These are phyloP conservation scores for Solanum paucissectum DNA, from an alignment of 257 asterid species.

Conservation along the genomic window DNA sequence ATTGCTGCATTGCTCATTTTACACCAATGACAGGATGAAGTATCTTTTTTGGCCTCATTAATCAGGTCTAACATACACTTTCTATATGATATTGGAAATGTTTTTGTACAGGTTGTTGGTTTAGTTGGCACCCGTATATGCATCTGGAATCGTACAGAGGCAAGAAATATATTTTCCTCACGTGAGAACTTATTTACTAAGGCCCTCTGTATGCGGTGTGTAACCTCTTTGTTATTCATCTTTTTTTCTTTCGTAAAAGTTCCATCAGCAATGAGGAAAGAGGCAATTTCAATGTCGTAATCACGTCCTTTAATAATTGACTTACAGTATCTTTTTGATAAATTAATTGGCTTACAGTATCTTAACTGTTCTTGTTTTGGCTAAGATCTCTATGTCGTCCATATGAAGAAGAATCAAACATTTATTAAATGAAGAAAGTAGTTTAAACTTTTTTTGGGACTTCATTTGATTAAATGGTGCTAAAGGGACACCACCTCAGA, in stretches of 20 bases:
- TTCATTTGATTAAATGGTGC: not conserved
- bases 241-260: not conserved
- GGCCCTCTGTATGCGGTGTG: slow-evolving; percentile 90
- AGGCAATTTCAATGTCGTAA: not conserved
- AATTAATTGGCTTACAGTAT: not conserved
- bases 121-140: slow-evolving; percentile 82
- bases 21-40: not conserved
- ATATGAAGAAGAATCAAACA: not conserved
- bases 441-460: not conserved
- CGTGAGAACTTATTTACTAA: slow-evolving; percentile 76
- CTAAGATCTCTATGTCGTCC: not conserved
- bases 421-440: not conserved
- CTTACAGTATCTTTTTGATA: not conserved
- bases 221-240: slow-evolving; percentile 10
- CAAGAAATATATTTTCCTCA: slow-evolving; percentile 62
- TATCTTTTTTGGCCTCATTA: not conserved
- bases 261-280: not conserved
- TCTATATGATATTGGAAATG: not conserved
- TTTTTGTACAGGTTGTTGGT: slow-evolving; percentile 62
- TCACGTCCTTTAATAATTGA: not conserved
- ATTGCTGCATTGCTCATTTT: not conserved
- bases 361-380: not conserved
- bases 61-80: not conserved
- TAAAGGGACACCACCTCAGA: not conserved
- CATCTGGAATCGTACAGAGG: slow-evolving; percentile 81